phyloP scores from a whole-genome alignment of 2,329 filamentous ascomycete species.

The Microdochium paspali region DNA sequence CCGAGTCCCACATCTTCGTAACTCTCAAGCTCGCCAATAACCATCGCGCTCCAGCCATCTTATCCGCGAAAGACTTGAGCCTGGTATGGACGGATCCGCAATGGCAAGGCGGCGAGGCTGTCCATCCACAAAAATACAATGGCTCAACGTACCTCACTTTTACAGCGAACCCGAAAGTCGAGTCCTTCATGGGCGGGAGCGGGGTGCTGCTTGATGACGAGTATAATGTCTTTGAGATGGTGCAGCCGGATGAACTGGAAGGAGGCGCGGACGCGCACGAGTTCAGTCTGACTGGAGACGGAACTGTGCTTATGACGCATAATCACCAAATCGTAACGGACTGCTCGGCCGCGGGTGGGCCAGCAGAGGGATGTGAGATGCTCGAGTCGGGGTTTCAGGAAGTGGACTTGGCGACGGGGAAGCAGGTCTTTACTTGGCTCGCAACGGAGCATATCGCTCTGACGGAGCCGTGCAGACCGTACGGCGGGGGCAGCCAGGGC shows the following conservation, averaged over 20 bases:
- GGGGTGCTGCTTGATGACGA: constrained; percentile 20
- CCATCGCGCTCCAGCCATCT: constrained; percentile 10
- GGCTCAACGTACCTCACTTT: constrained; percentile 23
- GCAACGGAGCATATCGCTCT: constrained; percentile 21
- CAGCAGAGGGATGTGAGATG: constrained; percentile 15
- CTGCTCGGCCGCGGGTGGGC: constrained; percentile 19
- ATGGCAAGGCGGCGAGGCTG: constrained; percentile 9
- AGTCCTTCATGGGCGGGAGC: constrained; percentile 13
- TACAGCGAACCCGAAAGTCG: constrained; percentile 16
- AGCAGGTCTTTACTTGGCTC: constrained; percentile 25
- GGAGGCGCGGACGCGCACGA: constrained; percentile 31
- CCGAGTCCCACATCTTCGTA: constrained; percentile 11
- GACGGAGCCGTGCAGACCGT: constrained; percentile 9
- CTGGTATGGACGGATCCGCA: constrained; percentile 13
- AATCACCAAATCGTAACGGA: constrained; percentile 25
- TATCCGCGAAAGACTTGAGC: constrained; percentile 12
- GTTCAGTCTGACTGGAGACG: constrained; percentile 28
- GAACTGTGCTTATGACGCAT: constrained; percentile 30
- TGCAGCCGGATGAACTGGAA: constrained; percentile 15
- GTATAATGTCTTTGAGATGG: constrained; percentile 16
- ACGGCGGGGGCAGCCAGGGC: constrained; percentile 6
- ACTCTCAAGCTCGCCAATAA: constrained; percentile 4
- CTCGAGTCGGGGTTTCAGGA: constrained; percentile 29
- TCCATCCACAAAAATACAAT: constrained; percentile 18
- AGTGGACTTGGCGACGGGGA: constrained; percentile 23